Evolutionary conservation across 1,139 yeast genomes (phyloP).

Genomic region (Pichia sp.): DNA sequence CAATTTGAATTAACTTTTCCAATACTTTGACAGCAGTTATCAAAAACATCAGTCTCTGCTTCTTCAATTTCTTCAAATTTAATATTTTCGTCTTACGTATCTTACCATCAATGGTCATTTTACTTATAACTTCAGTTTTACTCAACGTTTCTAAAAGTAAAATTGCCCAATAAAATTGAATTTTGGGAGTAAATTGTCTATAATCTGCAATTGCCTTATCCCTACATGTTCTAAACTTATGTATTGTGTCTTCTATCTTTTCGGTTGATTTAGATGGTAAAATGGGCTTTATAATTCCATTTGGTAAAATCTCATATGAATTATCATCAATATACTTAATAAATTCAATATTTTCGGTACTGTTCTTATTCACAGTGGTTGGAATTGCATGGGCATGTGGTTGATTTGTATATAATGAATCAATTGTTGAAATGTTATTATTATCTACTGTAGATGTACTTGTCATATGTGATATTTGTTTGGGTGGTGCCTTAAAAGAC

Average conservation of each 20-base stretch:
- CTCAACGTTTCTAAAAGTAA: constrained; percentile 40
- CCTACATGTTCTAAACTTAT: constrained; percentile 27
- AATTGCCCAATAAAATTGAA: constrained; percentile 49
- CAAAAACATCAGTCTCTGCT: constrained; percentile 49
- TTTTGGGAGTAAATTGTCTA: constrained; percentile 33
- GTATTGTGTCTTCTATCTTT: constrained; percentile 20
- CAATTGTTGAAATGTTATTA: not conserved
- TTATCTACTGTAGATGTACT: not conserved
- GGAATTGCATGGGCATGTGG: too few species aligned
- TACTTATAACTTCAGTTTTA: constrained; percentile 33
- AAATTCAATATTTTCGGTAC: not conserved
- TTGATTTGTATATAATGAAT: not conserved
- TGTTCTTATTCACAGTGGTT: not conserved
- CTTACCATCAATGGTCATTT: constrained; percentile 41
- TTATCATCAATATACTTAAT: constrained; percentile 17
- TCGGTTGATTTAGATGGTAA: constrained; percentile 28
- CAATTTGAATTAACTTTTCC: constrained; percentile 40
- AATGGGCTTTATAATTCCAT: constrained; percentile 27
- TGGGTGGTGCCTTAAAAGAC: not conserved
- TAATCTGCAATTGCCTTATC: constrained; percentile 32
- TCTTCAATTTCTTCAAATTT: constrained; percentile 39
- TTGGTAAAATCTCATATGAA: constrained; percentile 19
- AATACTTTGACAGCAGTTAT: constrained; percentile 51
- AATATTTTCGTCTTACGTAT: constrained; percentile 32
- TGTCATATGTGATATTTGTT: not conserved